Evolutionary conservation across 441 rosid genomes (phyloP), one percentile per base, ranked within the genome.

Genomic region (Populus tomentosa): DNA sequence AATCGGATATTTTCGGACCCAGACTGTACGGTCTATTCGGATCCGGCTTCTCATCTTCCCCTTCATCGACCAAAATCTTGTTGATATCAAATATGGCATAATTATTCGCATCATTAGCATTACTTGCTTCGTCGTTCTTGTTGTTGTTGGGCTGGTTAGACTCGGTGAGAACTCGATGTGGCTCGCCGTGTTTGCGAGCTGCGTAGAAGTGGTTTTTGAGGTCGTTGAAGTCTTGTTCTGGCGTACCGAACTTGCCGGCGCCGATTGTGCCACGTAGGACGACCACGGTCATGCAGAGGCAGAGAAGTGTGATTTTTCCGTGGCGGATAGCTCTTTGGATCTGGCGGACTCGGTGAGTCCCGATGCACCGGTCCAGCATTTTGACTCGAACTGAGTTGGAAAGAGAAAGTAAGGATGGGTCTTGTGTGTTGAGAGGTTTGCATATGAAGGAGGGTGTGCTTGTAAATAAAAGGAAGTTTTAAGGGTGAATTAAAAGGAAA

Each of bases 221-320:
- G 62, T 87, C 89, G 59, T 80, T 69, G 80, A 87, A 75, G 84
- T 89, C 90, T 71, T 95, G 90, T 82, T 87, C 94, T 7, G 98
- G 99, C 26, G 97, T 95, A 30, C 97, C 97, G 71, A 91, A 95
- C 76, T 91, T 91, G 18, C 97, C 97, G 35, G 97, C 98, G 67
- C 98, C 99, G 86, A 93, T 89, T 20, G 89, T 90, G 77, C 95
- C 97, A 35, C 98, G 99, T 24, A 95, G 80, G 83, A 95, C 97
- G 82, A 95, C 73, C 67, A 95, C 83, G 79, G 98, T 94, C 86
- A 93, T 88, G 67, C 89, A 67, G 62, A 95, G 89, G 75, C 97
- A 91, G 67, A 91, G 84, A 79, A 84, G 35, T 50, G 97, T 95
- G 76, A 94, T 87, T 83, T 92, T 95, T 36, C 88, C 83, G 80